Evolutionary conservation across 1,284 basidiomycete genomes (phyloP).

Genomic region (Erythrobasidium hasegawianum): DNA sequence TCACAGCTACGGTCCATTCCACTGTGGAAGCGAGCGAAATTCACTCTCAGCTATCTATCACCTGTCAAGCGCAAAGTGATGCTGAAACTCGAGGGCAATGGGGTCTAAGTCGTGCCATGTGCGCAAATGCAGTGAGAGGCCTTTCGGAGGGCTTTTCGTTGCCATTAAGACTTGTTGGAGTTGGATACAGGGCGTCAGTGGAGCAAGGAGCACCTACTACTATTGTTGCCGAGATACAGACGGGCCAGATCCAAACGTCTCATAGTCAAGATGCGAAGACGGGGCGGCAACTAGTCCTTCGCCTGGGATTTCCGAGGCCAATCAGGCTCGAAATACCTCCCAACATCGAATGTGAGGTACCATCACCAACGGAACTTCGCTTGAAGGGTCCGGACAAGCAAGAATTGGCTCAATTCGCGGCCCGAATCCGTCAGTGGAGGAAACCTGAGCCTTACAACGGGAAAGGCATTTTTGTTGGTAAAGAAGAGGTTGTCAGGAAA

Average conservation of each 20-base stretch:
- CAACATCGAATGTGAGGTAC: conserved; percentile 62
- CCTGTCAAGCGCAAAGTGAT: conserved; percentile 63
- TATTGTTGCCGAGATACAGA: neutral
- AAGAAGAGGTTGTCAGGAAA: conserved; percentile 83
- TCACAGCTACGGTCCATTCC: neutral
- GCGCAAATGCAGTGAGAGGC: conserved; percentile 82
- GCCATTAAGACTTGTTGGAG: conserved; percentile 83
- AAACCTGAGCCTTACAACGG: conserved; percentile 97
- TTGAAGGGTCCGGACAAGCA: conserved; percentile 57
- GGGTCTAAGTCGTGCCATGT: conserved; percentile 85
- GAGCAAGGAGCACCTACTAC: conserved; percentile 57
- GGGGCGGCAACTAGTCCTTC: conserved; percentile 55
- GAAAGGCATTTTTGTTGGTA: conserved; percentile 89
- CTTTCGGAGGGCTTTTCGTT: conserved; percentile 83
- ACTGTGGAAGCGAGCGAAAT: neutral
- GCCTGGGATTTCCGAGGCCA: conserved; percentile 68
- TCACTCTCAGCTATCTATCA: conserved; percentile 48
- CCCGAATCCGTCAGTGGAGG: conserved; percentile 74
- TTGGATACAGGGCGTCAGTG: conserved; percentile 84
- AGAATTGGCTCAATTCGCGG: conserved; percentile 78
- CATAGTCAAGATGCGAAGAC: neutral
- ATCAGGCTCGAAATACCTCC: conserved; percentile 72
- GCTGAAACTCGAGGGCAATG: conserved; percentile 80
- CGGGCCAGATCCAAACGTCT: neutral
- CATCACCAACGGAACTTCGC: conserved; percentile 54